phyloP scores from a whole-genome alignment of 768 basidiomycete genomes.

The Kwoniella mangroviensis region DNA sequence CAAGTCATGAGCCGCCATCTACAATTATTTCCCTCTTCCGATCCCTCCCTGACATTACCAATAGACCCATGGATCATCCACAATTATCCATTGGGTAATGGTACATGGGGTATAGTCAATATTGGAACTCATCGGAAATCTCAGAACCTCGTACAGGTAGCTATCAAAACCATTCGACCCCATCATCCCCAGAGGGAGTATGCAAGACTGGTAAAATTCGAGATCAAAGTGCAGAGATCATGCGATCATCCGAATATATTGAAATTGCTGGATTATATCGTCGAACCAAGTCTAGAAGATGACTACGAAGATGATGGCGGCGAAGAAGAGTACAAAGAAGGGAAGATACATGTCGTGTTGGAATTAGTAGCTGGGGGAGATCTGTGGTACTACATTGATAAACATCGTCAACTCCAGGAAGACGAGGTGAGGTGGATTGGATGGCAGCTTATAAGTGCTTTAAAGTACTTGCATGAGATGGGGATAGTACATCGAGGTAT shows the following conservation, averaged over 20 bases:
- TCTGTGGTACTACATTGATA: slow-evolving; percentile 32
- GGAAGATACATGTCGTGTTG: slow-evolving; percentile 30
- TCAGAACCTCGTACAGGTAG: slow-evolving; percentile 17
- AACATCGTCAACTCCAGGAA: slow-evolving; percentile 25
- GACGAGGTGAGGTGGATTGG: slow-evolving; percentile 33
- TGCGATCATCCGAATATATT: slow-evolving; percentile 38
- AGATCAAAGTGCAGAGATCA: slow-evolving; percentile 21
- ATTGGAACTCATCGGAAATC: slow-evolving; percentile 17
- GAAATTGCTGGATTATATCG: slow-evolving; percentile 28
- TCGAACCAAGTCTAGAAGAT: background rate
- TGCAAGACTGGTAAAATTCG: background rate
- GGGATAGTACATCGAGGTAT: slow-evolving; percentile 45
- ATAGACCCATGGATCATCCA: slow-evolving; percentile 23
- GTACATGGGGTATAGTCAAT: slow-evolving; percentile 34
- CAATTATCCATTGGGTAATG: slow-evolving; percentile 36
- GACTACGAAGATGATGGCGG: background rate
- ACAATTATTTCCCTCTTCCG: slow-evolving; percentile 5
- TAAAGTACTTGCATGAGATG: slow-evolving; percentile 32
- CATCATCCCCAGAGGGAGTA: background rate
- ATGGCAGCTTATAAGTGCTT: slow-evolving; percentile 28
- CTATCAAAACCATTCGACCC: slow-evolving; percentile 31
- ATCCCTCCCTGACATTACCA: background rate
- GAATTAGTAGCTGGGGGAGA: slow-evolving; percentile 39
- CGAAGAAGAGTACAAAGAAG: background rate
- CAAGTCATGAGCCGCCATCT: background rate